phyloP scores from a whole-genome alignment of 495 filamentous ascomycete species.

The Tuber indicum region DNA sequence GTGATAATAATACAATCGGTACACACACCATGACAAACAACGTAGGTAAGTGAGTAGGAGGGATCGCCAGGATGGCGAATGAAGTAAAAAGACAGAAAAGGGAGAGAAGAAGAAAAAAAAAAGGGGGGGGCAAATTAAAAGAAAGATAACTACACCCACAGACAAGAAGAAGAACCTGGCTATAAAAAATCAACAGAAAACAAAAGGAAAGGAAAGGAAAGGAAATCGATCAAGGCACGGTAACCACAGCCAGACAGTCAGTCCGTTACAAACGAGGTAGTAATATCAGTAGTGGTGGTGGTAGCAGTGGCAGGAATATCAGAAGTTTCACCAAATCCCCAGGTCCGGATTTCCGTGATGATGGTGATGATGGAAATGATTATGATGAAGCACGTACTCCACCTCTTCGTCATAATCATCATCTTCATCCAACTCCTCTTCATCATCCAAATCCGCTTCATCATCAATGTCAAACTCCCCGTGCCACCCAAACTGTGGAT shows the following conservation, averaged over 20 bases:
- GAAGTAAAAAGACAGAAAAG: not conserved
- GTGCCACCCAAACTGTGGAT: not conserved
- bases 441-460: not conserved
- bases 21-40: not conserved
- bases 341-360: not conserved
- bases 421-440: not conserved
- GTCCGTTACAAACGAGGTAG: not conserved
- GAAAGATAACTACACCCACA: not conserved
- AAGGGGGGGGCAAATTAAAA: not conserved
- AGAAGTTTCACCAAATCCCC: not conserved
- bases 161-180: not conserved
- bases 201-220: not conserved
- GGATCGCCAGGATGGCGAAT: not conserved
- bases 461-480: not conserved
- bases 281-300: not conserved
- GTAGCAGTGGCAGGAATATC: not conserved
- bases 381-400: conserved; percentile 4
- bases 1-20: not conserved
- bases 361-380: not conserved
- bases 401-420: not conserved
- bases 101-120: not conserved
- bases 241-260: not conserved
- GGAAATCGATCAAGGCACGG: not conserved
- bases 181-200: not conserved
- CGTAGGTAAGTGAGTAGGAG: not conserved